Evolutionary conservation across 176 grass and related monocot genomes (phyloP), one percentile per base, ranked within the genome.

Genomic region (Triticum timopheevii): DNA sequence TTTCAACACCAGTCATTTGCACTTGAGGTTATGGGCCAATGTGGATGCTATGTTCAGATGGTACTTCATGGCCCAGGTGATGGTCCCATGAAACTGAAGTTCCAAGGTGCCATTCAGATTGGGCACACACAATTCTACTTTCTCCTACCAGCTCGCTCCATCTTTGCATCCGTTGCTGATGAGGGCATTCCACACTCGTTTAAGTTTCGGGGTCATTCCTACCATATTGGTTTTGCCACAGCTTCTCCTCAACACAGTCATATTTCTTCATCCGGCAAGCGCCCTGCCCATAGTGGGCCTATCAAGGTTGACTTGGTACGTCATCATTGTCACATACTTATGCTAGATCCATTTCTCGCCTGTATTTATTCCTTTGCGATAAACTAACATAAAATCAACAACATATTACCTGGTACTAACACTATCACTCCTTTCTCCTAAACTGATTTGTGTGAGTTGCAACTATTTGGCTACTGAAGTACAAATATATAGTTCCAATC

Each of bases 41-140:
- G 59, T 79, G 95, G 93, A 45, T 95, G 95, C 86, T 73, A 35
- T 3, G 83, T 95, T 27, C 74, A 92, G 61, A 83, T 61, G 16
- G 69, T 91, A 13, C 81, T 61, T 52, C 82, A 95, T 56, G 31
- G 76, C 42, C 89, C 89, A 9, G 88, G 81, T 34, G 68, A 58
- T 42, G 54, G 42, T 63, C 86, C 87, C 4, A 63, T 98, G 82
- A 90, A 95, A 81, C 81, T 98, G 7, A 71, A 92, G 49, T 93
- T 86, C 17, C 86, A 90, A 71, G 86, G 93, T 78, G 81, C 87
- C 89, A 86, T 98, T 65, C 83, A 93, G 85, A 92, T 93, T 39
- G 89, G 74, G 22, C 83, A 88, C 16, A 89, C 79, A 85, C 25
- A 65, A 58, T 92, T 95, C 52, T 98, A 98, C 81, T 93, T 98